Conservation (phyloP, 805 yeast genomes). For the Yarrowia sp. region DNA sequence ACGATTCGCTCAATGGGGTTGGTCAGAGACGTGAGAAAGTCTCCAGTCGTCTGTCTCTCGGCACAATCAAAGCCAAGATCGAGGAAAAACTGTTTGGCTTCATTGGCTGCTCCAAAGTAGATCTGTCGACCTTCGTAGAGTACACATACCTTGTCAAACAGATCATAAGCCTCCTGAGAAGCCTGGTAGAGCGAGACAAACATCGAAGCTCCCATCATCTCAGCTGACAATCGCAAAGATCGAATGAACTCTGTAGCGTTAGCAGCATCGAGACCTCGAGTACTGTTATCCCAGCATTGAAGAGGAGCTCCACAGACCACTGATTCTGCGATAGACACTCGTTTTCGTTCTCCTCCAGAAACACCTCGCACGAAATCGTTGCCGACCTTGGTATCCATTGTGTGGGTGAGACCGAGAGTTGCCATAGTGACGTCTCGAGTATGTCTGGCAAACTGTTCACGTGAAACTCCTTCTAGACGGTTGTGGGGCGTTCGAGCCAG, state of each 20-base stretch:
- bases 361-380: conserved; percentile 72
- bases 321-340: conserved; percentile 74
- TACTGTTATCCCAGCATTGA: conserved; percentile 72
- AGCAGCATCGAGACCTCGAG: conserved; percentile 75
- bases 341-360: conserved; percentile 76
- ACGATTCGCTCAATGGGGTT: conserved; percentile 58
- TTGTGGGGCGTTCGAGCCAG: conserved; percentile 65
- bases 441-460: conserved; percentile 62
- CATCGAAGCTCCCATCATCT: conserved; percentile 61
- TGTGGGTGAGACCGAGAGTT: conserved; percentile 59
- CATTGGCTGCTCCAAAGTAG: conserved; percentile 61
- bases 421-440: conserved; percentile 62
- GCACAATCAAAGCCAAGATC: conserved; percentile 65
- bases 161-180: conserved; percentile 65
- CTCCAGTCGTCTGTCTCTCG: conserved; percentile 65
- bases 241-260: conserved; percentile 73
- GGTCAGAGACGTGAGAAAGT: conserved; percentile 63
- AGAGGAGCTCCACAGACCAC: conserved; percentile 54
- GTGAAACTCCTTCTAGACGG: conserved; percentile 61
- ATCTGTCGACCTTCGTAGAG: conserved; percentile 68
- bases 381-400: conserved; percentile 69
- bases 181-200: conserved; percentile 73
- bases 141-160: conserved; percentile 66
- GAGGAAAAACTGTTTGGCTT: conserved; percentile 58
- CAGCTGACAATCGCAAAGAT: conserved; percentile 65